Conservation (phyloP, 2,329 filamentous ascomycete genomes). For the Ascochyta pisi region DNA sequence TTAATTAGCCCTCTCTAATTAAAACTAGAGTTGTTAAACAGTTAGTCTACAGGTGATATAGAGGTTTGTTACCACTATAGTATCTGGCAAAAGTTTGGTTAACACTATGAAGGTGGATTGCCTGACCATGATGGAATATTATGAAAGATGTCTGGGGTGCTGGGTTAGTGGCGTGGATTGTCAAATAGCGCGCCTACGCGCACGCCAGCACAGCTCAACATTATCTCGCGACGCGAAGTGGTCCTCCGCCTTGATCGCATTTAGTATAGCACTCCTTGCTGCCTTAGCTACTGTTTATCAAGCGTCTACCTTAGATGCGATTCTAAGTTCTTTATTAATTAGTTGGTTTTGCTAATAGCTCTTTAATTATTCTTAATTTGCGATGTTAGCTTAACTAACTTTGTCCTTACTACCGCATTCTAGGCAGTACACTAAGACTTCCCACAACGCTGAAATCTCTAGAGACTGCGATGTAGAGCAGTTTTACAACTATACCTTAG, state of each 20-base stretch:
- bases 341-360: conserved; percentile 18
- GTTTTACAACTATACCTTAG: conserved; percentile 26
- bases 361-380: conserved; percentile 18
- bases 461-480: conserved; percentile 57
- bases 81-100: too few relatives aligned
- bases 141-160: too few relatives aligned
- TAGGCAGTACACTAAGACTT: conserved; percentile 18
- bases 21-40: too few relatives aligned
- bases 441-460: conserved; percentile 15
- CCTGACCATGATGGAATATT: too few relatives aligned
- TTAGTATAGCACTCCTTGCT: background rate
- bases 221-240: background rate
- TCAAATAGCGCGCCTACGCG: background rate
- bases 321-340: conserved; percentile 14
- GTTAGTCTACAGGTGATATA: too few relatives aligned
- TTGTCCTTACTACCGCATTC: conserved; percentile 14
- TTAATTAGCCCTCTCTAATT: too few relatives aligned
- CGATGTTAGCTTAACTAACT: conserved; percentile 13
- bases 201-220: background rate
- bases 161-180: background rate
- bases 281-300: background rate
- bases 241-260: conserved; percentile 4
- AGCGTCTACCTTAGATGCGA: background rate
- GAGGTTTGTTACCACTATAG: too few relatives aligned
- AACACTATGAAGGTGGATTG: too few relatives aligned